Percentiles rank a stretch among this genome's conserved stretches.
These are phyloP conservation scores for Phialophora macrospora DNA, from an alignment of 2,329 filamentous ascomycete genomes.

Conservation along the genomic window DNA sequence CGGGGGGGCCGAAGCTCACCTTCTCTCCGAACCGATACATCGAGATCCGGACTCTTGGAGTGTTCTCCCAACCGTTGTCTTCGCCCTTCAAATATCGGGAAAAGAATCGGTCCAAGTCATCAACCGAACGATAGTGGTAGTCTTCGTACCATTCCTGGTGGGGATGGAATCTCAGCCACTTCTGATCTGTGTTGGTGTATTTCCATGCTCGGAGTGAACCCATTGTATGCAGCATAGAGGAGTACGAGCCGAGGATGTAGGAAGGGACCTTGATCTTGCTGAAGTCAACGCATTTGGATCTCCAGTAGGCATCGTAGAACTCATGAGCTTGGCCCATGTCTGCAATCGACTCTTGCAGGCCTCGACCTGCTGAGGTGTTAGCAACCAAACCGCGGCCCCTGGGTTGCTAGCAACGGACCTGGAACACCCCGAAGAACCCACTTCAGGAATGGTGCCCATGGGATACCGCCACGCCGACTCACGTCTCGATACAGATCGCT, in stretches of 20 bases:
- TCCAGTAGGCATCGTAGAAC: conserved; percentile 38
- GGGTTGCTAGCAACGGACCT: background rate
- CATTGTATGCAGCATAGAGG: conserved; percentile 42
- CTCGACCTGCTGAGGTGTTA: conserved; percentile 6
- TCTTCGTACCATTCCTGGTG: conserved; percentile 56
- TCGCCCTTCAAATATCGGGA: conserved; percentile 52
- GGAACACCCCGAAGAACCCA: conserved; percentile 28
- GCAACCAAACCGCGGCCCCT: too few species aligned
- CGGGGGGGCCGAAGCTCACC: background rate
- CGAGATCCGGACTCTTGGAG: conserved; percentile 49
- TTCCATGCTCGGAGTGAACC: conserved; percentile 48
- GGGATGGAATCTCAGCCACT: conserved; percentile 51
- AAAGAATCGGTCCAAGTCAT: conserved; percentile 53
- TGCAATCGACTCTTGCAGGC: conserved; percentile 20
- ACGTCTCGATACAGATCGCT: conserved; percentile 56
- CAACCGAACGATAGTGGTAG: conserved; percentile 45
- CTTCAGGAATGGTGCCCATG: conserved; percentile 23
- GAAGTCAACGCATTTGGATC: conserved; percentile 35
- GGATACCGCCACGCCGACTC: conserved; percentile 50
- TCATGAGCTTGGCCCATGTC: conserved; percentile 18
- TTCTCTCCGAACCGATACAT: conserved; percentile 20
- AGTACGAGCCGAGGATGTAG: conserved; percentile 45
- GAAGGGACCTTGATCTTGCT: conserved; percentile 43
- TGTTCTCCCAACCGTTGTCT: conserved; percentile 55
- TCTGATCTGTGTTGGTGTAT: conserved; percentile 46